phyloP scores from a whole-genome alignment of 768 basidiomycete genomes.

The Leccinum imitatum region DNA sequence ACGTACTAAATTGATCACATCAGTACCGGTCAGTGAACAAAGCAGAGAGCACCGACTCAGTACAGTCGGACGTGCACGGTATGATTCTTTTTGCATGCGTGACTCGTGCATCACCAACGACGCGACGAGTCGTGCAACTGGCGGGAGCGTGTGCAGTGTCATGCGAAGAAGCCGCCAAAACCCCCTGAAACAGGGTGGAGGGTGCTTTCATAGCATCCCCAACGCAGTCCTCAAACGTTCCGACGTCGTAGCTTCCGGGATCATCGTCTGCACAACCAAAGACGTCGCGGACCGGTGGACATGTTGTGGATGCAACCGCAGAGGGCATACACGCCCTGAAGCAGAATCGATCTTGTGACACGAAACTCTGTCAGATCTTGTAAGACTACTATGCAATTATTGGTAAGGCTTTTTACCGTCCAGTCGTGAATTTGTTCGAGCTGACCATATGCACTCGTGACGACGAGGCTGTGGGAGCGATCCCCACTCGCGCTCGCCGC shows the following conservation, averaged over 20 bases:
- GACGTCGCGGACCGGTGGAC: constrained; percentile 58
- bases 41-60: not conserved
- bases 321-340: constrained; percentile 66
- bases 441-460: constrained; percentile 64
- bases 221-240: constrained; percentile 49
- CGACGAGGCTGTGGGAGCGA: constrained; percentile 69
- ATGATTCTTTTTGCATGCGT: constrained; percentile 32
- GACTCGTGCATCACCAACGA: constrained; percentile 47
- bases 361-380: constrained; percentile 50
- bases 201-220: constrained; percentile 53
- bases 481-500: constrained; percentile 62
- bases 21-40: not conserved
- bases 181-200: constrained; percentile 67
- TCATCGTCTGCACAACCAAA: constrained; percentile 67
- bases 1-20: not conserved
- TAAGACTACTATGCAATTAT: constrained; percentile 12
- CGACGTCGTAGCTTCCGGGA: constrained; percentile 48
- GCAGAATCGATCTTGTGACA: constrained; percentile 62
- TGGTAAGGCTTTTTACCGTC: constrained; percentile 45
- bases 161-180: constrained; percentile 51
- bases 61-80: constrained; percentile 12
- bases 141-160: constrained; percentile 61
- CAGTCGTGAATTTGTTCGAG: constrained; percentile 66
- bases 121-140: constrained; percentile 51
- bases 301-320: constrained; percentile 48